Percentiles rank a stretch among this genome's conserved stretches.
Conservation (phyloP, 805 yeast species). For the Nakazawaea wickerhamii region DNA sequence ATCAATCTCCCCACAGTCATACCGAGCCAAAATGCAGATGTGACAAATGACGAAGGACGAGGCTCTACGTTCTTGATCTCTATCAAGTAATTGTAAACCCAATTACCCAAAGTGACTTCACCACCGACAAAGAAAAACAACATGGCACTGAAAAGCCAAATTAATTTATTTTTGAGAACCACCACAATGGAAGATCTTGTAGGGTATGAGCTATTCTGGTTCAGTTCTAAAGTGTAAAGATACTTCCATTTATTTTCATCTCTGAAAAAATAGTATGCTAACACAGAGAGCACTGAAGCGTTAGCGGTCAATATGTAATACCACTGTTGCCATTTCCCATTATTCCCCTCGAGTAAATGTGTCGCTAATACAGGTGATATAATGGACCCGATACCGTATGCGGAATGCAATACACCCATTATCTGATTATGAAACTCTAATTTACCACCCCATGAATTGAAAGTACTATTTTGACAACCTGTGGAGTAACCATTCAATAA, state of each 20-base stretch:
- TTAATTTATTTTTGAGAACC: constrained; percentile 27
- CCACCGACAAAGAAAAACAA: constrained; percentile 47
- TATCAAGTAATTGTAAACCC: constrained; percentile 44
- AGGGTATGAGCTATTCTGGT: constrained; percentile 5
- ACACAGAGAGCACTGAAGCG: constrained; percentile 20
- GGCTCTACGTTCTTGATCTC: constrained; percentile 35
- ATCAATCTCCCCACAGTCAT: constrained; percentile 42
- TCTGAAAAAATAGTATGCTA: constrained; percentile 23
- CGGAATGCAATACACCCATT: constrained; percentile 46
- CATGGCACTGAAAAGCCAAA: constrained; percentile 35
- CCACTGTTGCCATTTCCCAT: constrained; percentile 31
- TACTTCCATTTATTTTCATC: constrained; percentile 40
- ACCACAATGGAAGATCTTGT: constrained; percentile 16
- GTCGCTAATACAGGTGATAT: constrained; percentile 44
- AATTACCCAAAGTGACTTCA: constrained; percentile 47
- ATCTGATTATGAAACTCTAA: constrained; percentile 43
- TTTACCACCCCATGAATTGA: constrained; percentile 48
- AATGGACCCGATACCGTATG: constrained; percentile 50
- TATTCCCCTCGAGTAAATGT: constrained; percentile 31
- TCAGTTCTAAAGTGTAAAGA: constrained; percentile 23
- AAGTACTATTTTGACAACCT: constrained; percentile 51
- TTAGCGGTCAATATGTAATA: constrained; percentile 27
- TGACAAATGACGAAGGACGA: constrained; percentile 37
- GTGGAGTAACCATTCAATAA: constrained; percentile 46
- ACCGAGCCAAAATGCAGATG: constrained; percentile 47